These are phyloP conservation scores for Pichia inconspicua DNA, from an alignment of 1,139 yeast genomes.

Conservation along the genomic window DNA sequence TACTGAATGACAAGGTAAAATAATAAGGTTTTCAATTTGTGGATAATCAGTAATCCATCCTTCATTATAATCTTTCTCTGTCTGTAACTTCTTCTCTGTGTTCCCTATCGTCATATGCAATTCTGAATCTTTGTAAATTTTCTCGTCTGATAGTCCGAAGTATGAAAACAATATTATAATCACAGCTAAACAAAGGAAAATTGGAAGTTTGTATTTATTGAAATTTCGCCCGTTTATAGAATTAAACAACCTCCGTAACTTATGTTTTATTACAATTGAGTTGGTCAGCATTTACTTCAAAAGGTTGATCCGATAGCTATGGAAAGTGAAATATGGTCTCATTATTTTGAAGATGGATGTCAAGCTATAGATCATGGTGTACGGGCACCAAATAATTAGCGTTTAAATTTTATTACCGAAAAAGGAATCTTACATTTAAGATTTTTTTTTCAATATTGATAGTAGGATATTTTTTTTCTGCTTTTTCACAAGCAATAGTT, in stretches of 20 bases:
- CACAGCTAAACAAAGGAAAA: conserved; percentile 2
- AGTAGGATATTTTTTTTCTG: neutral
- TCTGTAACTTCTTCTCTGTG: neutral
- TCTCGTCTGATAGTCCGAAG: conserved; percentile 5
- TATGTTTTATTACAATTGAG: neutral
- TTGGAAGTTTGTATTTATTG: conserved; percentile 2
- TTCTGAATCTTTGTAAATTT: neutral
- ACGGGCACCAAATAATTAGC: neutral
- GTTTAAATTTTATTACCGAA: neutral
- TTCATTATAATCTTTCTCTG: neutral
- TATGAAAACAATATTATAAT: conserved; percentile 5
- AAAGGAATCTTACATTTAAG: neutral
- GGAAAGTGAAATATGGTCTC: neutral
- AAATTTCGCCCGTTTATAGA: neutral
- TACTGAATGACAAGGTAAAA: conserved; percentile 21
- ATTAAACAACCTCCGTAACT: neutral
- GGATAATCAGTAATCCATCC: conserved; percentile 1
- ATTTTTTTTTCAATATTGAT: neutral
- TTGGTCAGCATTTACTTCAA: neutral
- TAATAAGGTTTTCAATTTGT: conserved; percentile 12
- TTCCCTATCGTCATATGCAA: neutral
- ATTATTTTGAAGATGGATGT: neutral
- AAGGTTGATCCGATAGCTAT: neutral
- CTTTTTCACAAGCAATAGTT: neutral
- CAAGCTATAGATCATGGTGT: neutral